Percentiles rank a stretch among this genome's conserved stretches.
Conservation (phyloP, 139 green algal genomes). For the Picochlorum sp. region DNA sequence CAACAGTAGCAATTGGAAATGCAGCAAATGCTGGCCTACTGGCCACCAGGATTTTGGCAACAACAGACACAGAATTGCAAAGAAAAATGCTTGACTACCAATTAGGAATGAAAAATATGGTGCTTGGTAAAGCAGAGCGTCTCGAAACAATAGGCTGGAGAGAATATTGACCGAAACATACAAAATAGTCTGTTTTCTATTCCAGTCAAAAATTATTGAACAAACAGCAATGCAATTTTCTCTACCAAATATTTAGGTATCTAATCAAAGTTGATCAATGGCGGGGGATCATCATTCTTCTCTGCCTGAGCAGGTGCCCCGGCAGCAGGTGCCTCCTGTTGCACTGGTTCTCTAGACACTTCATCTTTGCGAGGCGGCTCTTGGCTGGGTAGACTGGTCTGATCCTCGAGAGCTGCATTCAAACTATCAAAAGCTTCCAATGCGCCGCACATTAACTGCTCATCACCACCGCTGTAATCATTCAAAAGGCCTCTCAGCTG, state of each 20-base stretch:
- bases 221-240: slow-evolving; percentile 3
- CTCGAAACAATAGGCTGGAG: slow-evolving; percentile 58
- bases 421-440: slow-evolving; percentile 39
- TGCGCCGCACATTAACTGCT: slow-evolving; percentile 12
- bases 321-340: not conserved
- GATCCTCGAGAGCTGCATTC: slow-evolving; percentile 12
- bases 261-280: no score
- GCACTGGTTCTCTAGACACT: not conserved
- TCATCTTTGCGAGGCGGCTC: not conserved
- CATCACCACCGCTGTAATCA: slow-evolving; percentile 31
- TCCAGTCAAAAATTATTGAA: not conserved
- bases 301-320: not conserved
- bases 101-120: slow-evolving; percentile 39
- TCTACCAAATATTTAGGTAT: no score
- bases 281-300: not conserved
- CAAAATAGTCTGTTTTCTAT: not conserved
- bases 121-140: slow-evolving; percentile 58
- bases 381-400: not conserved
- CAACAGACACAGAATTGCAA: slow-evolving; percentile 39
- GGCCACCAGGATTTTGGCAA: slow-evolving; percentile 74
- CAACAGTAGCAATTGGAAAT: slow-evolving; percentile 95
- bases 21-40: slow-evolving; percentile 90
- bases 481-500: slow-evolving; percentile 42
- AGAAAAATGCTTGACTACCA: slow-evolving; percentile 60
- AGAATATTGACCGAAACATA: slow-evolving; percentile 48